phyloP scores from a whole-genome alignment of 306 rosid species.

The Cajanus cajan region DNA sequence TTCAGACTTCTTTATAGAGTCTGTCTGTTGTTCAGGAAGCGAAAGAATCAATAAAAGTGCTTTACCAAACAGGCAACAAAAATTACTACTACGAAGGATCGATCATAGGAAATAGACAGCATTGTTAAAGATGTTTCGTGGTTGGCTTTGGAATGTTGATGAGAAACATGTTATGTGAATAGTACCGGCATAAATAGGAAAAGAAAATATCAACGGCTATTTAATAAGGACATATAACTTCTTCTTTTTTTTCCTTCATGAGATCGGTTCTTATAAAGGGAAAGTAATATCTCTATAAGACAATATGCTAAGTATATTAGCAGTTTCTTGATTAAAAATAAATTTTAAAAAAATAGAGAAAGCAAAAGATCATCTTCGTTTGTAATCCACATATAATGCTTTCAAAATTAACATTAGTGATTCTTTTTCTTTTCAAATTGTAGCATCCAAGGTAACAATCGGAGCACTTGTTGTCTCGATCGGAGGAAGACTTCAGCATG shows the following conservation, averaged over 20 bases:
- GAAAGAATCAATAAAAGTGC: constrained; percentile 22
- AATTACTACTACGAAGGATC: neutral
- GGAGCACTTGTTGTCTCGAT: too few species aligned
- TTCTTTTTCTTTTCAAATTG: neutral
- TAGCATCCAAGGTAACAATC: too few species aligned
- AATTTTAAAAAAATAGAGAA: neutral
- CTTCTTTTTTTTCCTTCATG: too few species aligned
- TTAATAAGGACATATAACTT: too few species aligned
- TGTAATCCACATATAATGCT: neutral
- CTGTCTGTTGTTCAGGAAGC: constrained; percentile 33
- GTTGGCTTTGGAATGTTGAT: neutral
- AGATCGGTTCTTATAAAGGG: too few species aligned
- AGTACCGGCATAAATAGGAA: neutral
- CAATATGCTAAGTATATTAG: neutral
- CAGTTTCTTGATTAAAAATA: neutral
- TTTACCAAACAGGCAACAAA: constrained; percentile 21
- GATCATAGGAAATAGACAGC: neutral
- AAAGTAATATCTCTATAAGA: too few species aligned
- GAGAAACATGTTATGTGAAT: neutral
- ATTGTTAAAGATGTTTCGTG: neutral
- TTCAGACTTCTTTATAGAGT: constrained; percentile 4
- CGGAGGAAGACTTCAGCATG: too few species aligned
- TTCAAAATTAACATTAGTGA: neutral
- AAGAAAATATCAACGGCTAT: neutral
- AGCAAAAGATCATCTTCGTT: neutral